Base-by-base conservation (phyloP, 352 stramenopile genomes). In the Pythium guiyangense region DNA sequence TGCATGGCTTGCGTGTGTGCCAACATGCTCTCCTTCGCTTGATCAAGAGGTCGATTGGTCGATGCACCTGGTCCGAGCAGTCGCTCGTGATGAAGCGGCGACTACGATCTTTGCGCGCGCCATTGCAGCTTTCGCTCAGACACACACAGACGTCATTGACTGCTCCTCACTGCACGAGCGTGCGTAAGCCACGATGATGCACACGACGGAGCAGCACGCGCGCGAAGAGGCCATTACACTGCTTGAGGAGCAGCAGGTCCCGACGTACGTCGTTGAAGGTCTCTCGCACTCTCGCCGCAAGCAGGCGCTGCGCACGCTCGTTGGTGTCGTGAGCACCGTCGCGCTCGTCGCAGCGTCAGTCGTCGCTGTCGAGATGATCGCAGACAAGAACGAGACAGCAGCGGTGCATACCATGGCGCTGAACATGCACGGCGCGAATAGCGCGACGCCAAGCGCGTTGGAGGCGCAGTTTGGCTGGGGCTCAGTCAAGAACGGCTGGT, bases 391-490 rank as follows among this genome's bases (percentile, higher is more conserved):
- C 46, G 46, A n/a, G 4, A 51, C 12, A 1, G 25, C 52, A 20
- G 43, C 44, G 0, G 25, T 37, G 25, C 27, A 17, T n/a, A 40
- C 37, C 44, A 54, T 64, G 59, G 47, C 45, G 8, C 39, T 64
- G 18, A 46, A 56, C 42, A 63, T 49, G 39, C 42, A 52, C 31
- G 52, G 44, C 17, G 26, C 6, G 2, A n/a, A 39, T 6, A 27
- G 37, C 9, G 22, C 40, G 14, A 26, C 50, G 15, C 22, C 55
- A 48, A 51, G 26, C 11, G 31, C 43, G 12, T 49, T 73, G 42
- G 65, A 69, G 42, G 57, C 68, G 8, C 46, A 64, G 18, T 63
- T 69, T 55, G 65, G 61, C 26, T 73, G 61, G 65, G 45, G 26
- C 18, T 60, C 55, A 10, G 43, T 70, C 35, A 56, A 54, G 5